Base-by-base conservation (phyloP, 164 flowering plant genomes). In the Litsea cubeba region DNA sequence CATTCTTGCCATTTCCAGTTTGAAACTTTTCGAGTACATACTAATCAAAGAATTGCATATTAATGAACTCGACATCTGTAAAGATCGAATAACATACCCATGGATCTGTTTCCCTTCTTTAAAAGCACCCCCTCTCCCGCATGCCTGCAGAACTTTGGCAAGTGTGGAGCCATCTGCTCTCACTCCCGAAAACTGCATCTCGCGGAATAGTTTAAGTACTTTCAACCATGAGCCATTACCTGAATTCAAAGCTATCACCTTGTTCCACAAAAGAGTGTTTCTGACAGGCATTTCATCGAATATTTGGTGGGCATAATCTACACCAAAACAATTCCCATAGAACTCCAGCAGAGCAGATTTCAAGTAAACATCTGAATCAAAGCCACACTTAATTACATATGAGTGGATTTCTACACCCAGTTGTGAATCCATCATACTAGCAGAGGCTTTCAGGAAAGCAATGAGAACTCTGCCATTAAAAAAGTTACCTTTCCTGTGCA, bases 51-150 rank as follows among this genome's bases (percentile, higher is more conserved):
- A 79, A 67, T 89, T 91, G 76, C 85, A 75, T 70, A 84, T 58
- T 0, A 78, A 75, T 54, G 75, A 25, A 76, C 83, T 74, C 35
- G 78, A 79, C 14, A 78, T 84, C 69, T 84, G 32, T 12, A 65
- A 79, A 64, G 58, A 72, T 71, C 84, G 73, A 24, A 87, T 70
- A 70, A 85, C 85, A 79, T 85, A 85, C 75, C 87, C 92, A 84
- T 88, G 93, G 68, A 89, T 83, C 78, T 91, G 89, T 77, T 77
- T 86, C 50, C 90, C 93, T 77, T 79, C 83, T 66, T 82, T 63
- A 2, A 86, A 78, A 76, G 82, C 88, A 77, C 81, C 81, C 40
- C 80, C 18, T 72, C 81, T 84, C 12, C 82, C 83, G 72, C 96
- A 87, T 15, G 86, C 88, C 80, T 89, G 91, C 57, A 91, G 76